Conservation (phyloP, 1,284 basidiomycete species). For the Ustanciosporium gigantosporum region DNA sequence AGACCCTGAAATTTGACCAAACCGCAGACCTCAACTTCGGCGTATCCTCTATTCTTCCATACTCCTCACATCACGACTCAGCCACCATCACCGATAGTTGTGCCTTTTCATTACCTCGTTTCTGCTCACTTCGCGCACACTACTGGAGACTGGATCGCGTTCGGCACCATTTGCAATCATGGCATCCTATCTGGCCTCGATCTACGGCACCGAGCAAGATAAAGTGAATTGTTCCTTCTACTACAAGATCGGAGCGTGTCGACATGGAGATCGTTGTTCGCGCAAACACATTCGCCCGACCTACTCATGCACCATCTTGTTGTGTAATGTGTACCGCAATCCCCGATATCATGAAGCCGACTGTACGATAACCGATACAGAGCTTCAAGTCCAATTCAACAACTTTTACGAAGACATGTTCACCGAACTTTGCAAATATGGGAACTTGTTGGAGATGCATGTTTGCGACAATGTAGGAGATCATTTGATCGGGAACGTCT, state of each 20-base stretch:
- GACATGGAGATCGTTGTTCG: constrained; percentile 93
- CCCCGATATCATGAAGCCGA: constrained; percentile 83
- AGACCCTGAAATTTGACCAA: too few species aligned
- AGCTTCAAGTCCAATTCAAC: constrained; percentile 94
- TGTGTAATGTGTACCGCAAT: constrained; percentile 99
- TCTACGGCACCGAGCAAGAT: constrained; percentile 72
- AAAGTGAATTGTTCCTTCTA: constrained; percentile 94
- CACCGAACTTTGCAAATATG: constrained; percentile 85
- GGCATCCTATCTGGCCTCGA: constrained; percentile 47
- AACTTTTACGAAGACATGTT: constrained; percentile 86
- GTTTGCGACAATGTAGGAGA: constrained; percentile 99
- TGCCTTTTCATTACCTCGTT: too few species aligned
- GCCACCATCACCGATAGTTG: too few species aligned
- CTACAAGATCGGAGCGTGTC: constrained; percentile 94
- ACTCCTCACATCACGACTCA: too few species aligned
- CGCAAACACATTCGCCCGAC: constrained; percentile 96
- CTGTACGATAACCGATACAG: constrained; percentile 74
- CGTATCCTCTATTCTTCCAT: background rate
- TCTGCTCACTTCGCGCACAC: too few species aligned
- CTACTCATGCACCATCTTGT: constrained; percentile 93
- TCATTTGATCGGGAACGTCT: constrained; percentile 97
- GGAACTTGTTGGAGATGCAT: constrained; percentile 88
- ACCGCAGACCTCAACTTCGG: background rate
- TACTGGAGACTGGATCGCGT: too few species aligned
- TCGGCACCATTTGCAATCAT: constrained; percentile 7